These are phyloP conservation scores for Trypanosoma mega DNA, from an alignment of 208 protist genomes.

Conservation along the genomic window DNA sequence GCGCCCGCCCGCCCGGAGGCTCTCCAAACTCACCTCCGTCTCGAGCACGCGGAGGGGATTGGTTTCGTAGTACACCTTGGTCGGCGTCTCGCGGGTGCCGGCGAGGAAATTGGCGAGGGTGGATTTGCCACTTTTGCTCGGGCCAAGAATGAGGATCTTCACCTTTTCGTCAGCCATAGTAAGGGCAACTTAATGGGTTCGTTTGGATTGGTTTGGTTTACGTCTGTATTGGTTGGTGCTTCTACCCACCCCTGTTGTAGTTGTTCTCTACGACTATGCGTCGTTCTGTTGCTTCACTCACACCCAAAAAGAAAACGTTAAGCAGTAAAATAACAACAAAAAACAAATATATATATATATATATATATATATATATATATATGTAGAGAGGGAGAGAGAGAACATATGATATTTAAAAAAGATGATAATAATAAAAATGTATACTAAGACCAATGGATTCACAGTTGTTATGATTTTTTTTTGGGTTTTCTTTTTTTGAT, in stretches of 20 bases:
- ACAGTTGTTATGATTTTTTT: slow-evolving; percentile 6
- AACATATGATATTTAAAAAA: slow-evolving; percentile 1
- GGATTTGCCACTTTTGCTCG: slow-evolving; percentile 81
- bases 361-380: too few relatives aligned
- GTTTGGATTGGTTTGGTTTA: background rate
- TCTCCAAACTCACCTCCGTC: slow-evolving; percentile 75
- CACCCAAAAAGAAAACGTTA: background rate
- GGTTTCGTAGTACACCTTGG: slow-evolving; percentile 83
- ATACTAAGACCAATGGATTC: background rate
- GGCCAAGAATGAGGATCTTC: slow-evolving; percentile 85
- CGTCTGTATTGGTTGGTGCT: background rate
- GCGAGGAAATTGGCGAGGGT: slow-evolving; percentile 83
- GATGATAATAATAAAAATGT: background rate
- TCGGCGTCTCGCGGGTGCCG: slow-evolving; percentile 75
- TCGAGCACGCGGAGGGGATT: slow-evolving; percentile 88
- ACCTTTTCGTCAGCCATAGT: slow-evolving; percentile 70
- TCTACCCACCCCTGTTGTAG: background rate
- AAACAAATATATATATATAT: background rate
- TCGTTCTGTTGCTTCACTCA: background rate
- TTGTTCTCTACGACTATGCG: background rate
- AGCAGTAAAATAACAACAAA: background rate
- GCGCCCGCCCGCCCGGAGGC: slow-evolving; percentile 32
- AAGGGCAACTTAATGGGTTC: too few relatives aligned
- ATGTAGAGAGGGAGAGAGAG: too few relatives aligned
- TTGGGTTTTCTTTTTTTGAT: slow-evolving; percentile 14